Base-by-base conservation (phyloP, 2,329 filamentous ascomycete species). In the Sporothrix brunneoviolacea region DNA sequence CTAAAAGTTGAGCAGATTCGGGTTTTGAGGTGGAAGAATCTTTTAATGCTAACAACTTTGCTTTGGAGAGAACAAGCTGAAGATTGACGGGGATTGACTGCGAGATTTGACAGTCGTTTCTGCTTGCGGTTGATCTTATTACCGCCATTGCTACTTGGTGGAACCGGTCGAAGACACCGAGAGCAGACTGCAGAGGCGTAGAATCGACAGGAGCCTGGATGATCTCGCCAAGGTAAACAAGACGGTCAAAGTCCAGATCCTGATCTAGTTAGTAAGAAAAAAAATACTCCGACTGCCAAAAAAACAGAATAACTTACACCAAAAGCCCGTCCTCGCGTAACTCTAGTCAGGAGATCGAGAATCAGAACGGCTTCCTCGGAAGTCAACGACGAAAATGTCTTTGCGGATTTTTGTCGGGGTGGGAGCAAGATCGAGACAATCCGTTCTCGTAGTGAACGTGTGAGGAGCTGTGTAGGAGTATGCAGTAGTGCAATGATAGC, bases 301-400 rank as follows among this genome's bases (percentile, higher is more conserved):
- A 32, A 3, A 18, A 18, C 5, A 7, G 27, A 32, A 19, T 13
- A 37, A 50, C 50, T 18, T 19, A 51, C 50, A 18, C 16, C 46
- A 50, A 76, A 76, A 0, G 74, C 77, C 0, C 76, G 69, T n/a
- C 69, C 67, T 5, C 63, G 60, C 70, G 78, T 76, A 21, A 79
- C 61, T 57, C 75, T 79, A 3, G 69, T 61, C 55, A 72, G 68
- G 42, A 80, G 57, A 18, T 69, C 67, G 7, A 80, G 61, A 5
- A 74, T 57, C 9, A 65, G 52, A 44, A 64, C 67, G 64, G 68
- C 70, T 9, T 59, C 53, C 1, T 41, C 49, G 4, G 18, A 18
- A 10, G 18, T 15, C 18, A 27, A n/a, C 5, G 43, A 27, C 7
- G 9, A 18, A 16, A 35, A 32, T 38, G 16, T 33, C 41, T 16